Evolutionary conservation across 257 asterid genomes (phyloP), one percentile per base, ranked within the genome.

Genomic region (Thymus quinquecostatus): DNA sequence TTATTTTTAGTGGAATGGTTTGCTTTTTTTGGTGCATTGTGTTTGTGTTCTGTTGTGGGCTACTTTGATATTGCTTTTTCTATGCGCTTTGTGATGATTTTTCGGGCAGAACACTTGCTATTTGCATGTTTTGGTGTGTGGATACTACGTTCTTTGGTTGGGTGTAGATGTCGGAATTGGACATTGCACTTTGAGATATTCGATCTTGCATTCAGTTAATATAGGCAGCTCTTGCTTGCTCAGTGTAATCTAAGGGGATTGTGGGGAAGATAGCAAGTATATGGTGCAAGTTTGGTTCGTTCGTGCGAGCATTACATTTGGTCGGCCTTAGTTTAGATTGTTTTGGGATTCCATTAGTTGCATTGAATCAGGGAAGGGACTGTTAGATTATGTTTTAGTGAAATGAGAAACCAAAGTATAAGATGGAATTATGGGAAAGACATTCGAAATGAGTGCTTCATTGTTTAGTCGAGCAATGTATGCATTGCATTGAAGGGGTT

Each of bases 1-100:
- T 51, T 43, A 7, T 41, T 38, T 30, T 14, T 47, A 21, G 21
- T 21, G 21, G 30, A 55, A 5, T 32, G 36, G 12, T 32, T 0
- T 45, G 65, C 21, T 21, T 59, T 61, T 76, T 65, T 54, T 12
- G 32, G 12, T 63, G 64, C 34, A 6, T 74, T 68, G 10, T 38
- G 56, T 59, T 58, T 33, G 48, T 68, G 11, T 5, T 53, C 40
- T 70, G 62, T 78, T 69, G 29, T 55, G n/a, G 0, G 3, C 10
- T 66, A 21, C 34, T 41, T 21, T 63, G 76, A 38, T 33, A 48
- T 47, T 49, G 27, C 27, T 5, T 1, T 33, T 30, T 9, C 10
- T 44, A 5, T 10, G 10, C 1, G 11, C 27, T 54, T 55, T 30
- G 8, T 62, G 29, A 11, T 62, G 50, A 34, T 75, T 6, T 50